These are phyloP conservation scores for Zygoascus hellenicus DNA, from an alignment of 1,139 yeast species.

Conservation along the genomic window DNA sequence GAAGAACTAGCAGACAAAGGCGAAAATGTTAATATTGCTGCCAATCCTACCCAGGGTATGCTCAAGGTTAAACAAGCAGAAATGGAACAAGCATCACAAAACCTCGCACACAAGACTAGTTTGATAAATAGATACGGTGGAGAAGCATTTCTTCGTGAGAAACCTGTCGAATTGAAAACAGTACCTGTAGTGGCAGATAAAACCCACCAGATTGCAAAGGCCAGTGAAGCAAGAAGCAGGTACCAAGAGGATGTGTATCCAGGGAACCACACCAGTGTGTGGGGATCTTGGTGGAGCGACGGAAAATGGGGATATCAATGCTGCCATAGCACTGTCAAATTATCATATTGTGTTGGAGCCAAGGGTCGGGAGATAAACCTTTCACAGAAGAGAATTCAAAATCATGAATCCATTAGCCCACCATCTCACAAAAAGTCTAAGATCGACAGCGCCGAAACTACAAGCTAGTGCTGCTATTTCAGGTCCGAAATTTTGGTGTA, in stretches of 20 bases:
- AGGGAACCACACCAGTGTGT: slow-evolving; percentile 41
- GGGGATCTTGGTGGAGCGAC: slow-evolving; percentile 46
- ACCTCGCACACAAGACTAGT: slow-evolving; percentile 31
- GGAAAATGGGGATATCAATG: slow-evolving; percentile 49
- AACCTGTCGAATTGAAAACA: slow-evolving; percentile 26
- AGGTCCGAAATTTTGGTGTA: no score
- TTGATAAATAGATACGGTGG: slow-evolving; percentile 43
- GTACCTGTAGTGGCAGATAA: slow-evolving; percentile 20
- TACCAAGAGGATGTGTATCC: slow-evolving; percentile 39
- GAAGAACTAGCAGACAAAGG: slow-evolving; percentile 44
- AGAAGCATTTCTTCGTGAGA: slow-evolving; percentile 20
- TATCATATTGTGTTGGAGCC: slow-evolving; percentile 33
- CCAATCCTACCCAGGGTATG: slow-evolving; percentile 56
- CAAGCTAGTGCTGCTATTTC: no score
- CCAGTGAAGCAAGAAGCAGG: slow-evolving; percentile 20
- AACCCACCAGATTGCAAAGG: slow-evolving; percentile 4
- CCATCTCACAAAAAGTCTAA: no score
- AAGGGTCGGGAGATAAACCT: slow-evolving; percentile 16
- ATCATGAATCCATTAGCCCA: no score
- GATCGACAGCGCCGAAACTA: no score
- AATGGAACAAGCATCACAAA: slow-evolving; percentile 30
- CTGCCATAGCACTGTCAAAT: slow-evolving; percentile 38
- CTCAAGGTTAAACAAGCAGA: slow-evolving; percentile 41
- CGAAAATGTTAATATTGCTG: slow-evolving; percentile 44
- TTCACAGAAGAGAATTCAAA: background rate